Percentiles rank a stretch among this genome's conserved stretches.
These are phyloP conservation scores for Nicotiana knightiana DNA, from an alignment of 257 asterid species.

Conservation along the genomic window DNA sequence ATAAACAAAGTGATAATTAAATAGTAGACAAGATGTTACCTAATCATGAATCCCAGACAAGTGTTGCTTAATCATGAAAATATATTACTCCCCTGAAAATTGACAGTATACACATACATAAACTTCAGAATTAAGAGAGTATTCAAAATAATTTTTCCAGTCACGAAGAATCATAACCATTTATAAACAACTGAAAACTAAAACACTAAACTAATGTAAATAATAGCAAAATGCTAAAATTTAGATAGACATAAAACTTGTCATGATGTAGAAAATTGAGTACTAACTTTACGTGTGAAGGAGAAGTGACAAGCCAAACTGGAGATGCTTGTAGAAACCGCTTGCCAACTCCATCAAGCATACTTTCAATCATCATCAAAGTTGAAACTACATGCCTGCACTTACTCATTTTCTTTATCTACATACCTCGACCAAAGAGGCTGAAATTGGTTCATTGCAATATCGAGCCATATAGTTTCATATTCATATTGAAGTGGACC, in stretches of 20 bases:
- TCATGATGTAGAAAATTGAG: not conserved
- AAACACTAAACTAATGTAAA: not conserved
- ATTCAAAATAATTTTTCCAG: not conserved
- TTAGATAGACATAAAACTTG: not conserved
- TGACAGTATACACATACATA: not conserved
- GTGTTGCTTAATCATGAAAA: not conserved
- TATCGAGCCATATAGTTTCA: slow-evolving; percentile 43
- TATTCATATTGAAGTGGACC: slow-evolving; percentile 40
- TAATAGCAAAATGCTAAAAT: slow-evolving; percentile 1
- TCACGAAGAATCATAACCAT: not conserved
- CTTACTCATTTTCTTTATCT: slow-evolving; percentile 25
- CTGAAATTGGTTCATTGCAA: slow-evolving; percentile 29
- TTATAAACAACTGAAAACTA: not conserved
- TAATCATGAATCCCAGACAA: not conserved
- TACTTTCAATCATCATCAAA: slow-evolving; percentile 1
- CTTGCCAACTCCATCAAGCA: slow-evolving; percentile 19
- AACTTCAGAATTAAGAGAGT: not conserved
- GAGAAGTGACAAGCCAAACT: slow-evolving; percentile 12
- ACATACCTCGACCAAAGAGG: slow-evolving; percentile 38
- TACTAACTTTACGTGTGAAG: slow-evolving; percentile 12
- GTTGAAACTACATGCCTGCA: slow-evolving; percentile 23
- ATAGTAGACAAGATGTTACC: not conserved
- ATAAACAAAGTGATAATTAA: not conserved
- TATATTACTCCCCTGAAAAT: not conserved
- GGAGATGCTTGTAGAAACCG: slow-evolving; percentile 9